A percentile compares a stretch with the other conserved stretches of the same genome.
phyloP scores from a whole-genome alignment of 164 flowering plant species.

The Magnolia officinalis region DNA sequence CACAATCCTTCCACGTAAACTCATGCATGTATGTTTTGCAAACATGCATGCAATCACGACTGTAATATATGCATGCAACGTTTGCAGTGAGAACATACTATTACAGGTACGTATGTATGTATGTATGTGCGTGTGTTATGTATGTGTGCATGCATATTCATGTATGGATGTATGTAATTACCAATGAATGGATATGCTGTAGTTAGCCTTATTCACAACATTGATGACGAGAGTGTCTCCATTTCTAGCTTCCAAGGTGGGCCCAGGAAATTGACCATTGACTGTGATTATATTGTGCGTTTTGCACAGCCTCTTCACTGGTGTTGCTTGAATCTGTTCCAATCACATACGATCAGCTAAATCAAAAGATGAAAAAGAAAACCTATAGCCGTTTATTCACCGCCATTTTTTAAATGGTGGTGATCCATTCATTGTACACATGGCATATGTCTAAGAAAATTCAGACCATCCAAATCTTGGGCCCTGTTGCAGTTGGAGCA shows the following conservation, averaged over 20 bases:
- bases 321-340: constrained; percentile 69
- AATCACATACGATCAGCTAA: background rate
- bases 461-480: no score
- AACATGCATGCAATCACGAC: no score
- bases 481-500: no score
- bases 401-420: no score
- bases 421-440: no score
- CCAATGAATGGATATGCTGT: constrained; percentile 88
- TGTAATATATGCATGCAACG: no score
- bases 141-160: background rate
- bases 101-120: no score
- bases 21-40: no score
- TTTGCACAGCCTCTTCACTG: constrained; percentile 97
- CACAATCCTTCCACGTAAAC: no score
- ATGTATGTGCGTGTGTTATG: background rate
- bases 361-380: background rate
- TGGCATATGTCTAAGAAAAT: no score
- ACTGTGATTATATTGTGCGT: constrained; percentile 68
- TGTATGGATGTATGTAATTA: constrained; percentile 22
- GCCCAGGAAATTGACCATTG: constrained; percentile 85
- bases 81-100: no score
- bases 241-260: constrained; percentile 68
- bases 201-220: constrained; percentile 61
- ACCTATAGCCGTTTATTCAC: background rate
- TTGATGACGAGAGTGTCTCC: constrained; percentile 75